These are phyloP conservation scores for Naganishia albida DNA, from an alignment of 1,284 basidiomycete species.

Conservation along the genomic window DNA sequence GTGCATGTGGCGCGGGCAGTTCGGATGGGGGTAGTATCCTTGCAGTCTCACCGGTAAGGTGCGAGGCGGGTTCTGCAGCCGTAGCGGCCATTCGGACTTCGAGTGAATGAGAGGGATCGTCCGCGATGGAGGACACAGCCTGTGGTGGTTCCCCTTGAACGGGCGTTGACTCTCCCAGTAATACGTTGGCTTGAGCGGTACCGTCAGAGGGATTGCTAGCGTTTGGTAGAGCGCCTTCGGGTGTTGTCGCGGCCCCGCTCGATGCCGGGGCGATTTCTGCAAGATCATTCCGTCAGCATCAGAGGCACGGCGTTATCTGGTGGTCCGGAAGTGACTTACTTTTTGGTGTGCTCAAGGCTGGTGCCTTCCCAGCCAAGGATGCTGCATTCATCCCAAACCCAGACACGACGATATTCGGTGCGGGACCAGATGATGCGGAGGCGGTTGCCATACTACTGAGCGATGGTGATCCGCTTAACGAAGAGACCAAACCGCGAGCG, in stretches of 20 bases:
- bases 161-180: conserved; percentile 8
- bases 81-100: neutral
- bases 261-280: conserved; percentile 1
- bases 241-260: neutral
- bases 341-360: neutral
- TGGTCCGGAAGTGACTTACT: neutral
- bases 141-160: conserved; percentile 20
- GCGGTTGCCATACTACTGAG: conserved; percentile 23
- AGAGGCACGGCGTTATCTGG: neutral
- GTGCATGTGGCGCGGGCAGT: conserved; percentile 35
- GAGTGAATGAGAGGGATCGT: conserved; percentile 18
- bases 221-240: conserved; percentile 7
- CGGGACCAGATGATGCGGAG: conserved; percentile 21
- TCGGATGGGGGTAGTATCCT: conserved; percentile 28
- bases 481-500: neutral
- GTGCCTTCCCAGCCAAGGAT: conserved; percentile 9
- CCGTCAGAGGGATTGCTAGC: conserved; percentile 1
- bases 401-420: conserved; percentile 29
- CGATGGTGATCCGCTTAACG: conserved; percentile 1
- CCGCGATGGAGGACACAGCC: conserved; percentile 1
- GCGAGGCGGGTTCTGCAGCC: conserved; percentile 25
- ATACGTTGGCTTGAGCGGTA: conserved; percentile 4
- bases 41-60: conserved; percentile 27
- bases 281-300: too few relatives aligned
- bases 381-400: conserved; percentile 34